phyloP scores from a whole-genome alignment of 805 yeast species.

The Suhomyces xylopsoci region DNA sequence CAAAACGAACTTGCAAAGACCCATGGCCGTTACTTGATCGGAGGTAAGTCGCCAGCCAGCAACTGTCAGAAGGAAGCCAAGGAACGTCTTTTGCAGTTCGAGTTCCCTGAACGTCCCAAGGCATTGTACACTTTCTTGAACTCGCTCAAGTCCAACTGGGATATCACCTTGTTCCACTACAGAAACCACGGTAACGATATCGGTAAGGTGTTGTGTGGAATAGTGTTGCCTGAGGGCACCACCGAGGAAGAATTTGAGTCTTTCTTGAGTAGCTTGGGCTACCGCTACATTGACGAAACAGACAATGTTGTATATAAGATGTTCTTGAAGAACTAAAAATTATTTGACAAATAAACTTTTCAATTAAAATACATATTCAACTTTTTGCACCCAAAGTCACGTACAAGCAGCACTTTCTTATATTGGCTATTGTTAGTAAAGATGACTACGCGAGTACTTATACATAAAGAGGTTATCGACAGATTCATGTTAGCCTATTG shows the following conservation, averaged over 20 bases:
- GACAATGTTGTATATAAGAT: conserved; percentile 82
- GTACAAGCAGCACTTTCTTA: background rate
- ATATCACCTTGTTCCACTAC: conserved; percentile 90
- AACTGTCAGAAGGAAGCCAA: conserved; percentile 47
- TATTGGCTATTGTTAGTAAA: no score
- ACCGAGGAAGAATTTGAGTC: conserved; percentile 61
- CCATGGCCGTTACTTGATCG: conserved; percentile 94
- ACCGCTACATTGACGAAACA: conserved; percentile 76
- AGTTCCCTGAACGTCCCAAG: conserved; percentile 97
- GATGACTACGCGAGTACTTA: no score
- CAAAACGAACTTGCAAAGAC: conserved; percentile 93
- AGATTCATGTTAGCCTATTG: no score
- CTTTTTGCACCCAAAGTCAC: background rate
- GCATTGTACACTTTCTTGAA: conserved; percentile 80
- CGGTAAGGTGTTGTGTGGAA: conserved; percentile 88
- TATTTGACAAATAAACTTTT: no score
- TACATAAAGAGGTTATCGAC: no score
- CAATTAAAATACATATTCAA: background rate
- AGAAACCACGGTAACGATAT: conserved; percentile 96
- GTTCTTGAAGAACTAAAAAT: conserved; percentile 44
- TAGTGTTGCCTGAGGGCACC: conserved; percentile 70
- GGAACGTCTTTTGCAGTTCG: conserved; percentile 80
- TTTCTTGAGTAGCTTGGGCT: conserved; percentile 71
- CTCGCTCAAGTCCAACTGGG: conserved; percentile 76
- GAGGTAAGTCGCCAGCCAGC: conserved; percentile 65